phyloP scores from a whole-genome alignment of 2,329 filamentous ascomycete species.

The Colletotrichum navitas region DNA sequence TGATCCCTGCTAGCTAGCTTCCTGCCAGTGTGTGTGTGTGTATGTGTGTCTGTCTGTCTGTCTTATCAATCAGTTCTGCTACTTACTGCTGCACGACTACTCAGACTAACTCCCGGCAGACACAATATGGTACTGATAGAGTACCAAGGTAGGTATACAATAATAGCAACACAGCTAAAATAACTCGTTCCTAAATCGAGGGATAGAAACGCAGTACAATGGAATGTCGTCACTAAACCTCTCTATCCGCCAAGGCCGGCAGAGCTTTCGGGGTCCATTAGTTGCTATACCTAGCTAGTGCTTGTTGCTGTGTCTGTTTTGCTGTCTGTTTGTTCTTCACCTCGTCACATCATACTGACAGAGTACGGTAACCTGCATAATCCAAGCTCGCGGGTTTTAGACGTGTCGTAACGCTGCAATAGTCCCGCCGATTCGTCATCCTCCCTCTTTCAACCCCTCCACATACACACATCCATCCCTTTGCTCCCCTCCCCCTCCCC shows the following conservation, averaged over 20 bases:
- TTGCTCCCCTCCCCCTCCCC: neutral
- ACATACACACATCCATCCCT: neutral
- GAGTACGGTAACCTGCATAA: neutral
- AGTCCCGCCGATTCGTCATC: constrained; percentile 38
- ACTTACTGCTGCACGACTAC: neutral
- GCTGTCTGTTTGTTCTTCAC: too few species aligned
- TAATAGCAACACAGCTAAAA: too few species aligned
- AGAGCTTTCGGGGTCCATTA: too few species aligned
- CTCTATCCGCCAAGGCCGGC: too few species aligned
- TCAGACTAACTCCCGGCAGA: too few species aligned
- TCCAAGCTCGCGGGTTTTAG: constrained; percentile 6
- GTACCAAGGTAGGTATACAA: too few species aligned
- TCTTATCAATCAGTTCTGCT: constrained; percentile 31
- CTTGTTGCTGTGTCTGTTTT: too few species aligned
- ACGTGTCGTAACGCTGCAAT: constrained; percentile 15
- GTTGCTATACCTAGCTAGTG: too few species aligned
- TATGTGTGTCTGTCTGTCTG: neutral
- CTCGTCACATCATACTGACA: too few species aligned
- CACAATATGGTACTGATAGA: neutral
- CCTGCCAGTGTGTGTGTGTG: neutral
- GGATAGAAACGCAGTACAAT: too few species aligned
- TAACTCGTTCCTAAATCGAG: too few species aligned
- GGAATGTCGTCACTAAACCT: too few species aligned
- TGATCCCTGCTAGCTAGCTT: constrained; percentile 18
- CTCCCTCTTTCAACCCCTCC: constrained; percentile 22